Evolutionary conservation across 805 yeast species (phyloP).

Genomic region (Myxozyma sirexii): DNA sequence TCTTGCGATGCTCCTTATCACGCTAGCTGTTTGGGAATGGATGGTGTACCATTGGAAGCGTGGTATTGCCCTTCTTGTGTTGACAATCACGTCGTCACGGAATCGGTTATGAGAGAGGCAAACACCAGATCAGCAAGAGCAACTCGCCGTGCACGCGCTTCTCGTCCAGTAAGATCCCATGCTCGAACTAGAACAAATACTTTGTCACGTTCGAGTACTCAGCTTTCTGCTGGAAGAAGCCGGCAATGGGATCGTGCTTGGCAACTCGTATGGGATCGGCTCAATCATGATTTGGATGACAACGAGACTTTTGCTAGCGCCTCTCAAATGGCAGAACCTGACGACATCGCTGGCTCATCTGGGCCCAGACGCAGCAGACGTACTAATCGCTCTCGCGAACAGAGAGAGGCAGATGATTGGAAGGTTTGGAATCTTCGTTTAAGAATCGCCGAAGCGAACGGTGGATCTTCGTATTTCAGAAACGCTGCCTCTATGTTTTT

Average conservation of each 20-base stretch:
- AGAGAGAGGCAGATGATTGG: slow-evolving; percentile 20
- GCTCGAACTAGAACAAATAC: not conserved
- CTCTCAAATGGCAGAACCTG: not conserved
- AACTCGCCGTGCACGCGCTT: slow-evolving; percentile 11
- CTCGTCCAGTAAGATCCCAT: not conserved
- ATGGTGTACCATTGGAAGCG: slow-evolving; percentile 38
- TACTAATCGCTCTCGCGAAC: not conserved
- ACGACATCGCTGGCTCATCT: not conserved
- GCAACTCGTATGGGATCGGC: slow-evolving; percentile 32
- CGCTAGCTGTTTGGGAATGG: slow-evolving; percentile 40
- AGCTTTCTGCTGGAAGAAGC: not conserved
- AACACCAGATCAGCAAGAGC: slow-evolving; percentile 12
- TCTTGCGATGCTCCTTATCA: slow-evolving; percentile 42
- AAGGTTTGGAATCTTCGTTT: slow-evolving; percentile 23
- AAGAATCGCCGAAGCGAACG: slow-evolving; percentile 23
- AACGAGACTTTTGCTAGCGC: not conserved
- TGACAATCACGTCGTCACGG: slow-evolving; percentile 31
- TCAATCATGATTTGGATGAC: slow-evolving; percentile 24
- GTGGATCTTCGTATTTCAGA: slow-evolving; percentile 23
- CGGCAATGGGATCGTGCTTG: slow-evolving; percentile 32
- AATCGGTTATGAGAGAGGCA: slow-evolving; percentile 22
- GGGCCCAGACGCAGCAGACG: not conserved
- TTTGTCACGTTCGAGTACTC: not conserved
- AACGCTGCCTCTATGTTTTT: slow-evolving; percentile 26
- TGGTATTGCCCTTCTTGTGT: slow-evolving; percentile 44